Base-by-base conservation (phyloP, 75 land plant species). In the Picea sitchensis region DNA sequence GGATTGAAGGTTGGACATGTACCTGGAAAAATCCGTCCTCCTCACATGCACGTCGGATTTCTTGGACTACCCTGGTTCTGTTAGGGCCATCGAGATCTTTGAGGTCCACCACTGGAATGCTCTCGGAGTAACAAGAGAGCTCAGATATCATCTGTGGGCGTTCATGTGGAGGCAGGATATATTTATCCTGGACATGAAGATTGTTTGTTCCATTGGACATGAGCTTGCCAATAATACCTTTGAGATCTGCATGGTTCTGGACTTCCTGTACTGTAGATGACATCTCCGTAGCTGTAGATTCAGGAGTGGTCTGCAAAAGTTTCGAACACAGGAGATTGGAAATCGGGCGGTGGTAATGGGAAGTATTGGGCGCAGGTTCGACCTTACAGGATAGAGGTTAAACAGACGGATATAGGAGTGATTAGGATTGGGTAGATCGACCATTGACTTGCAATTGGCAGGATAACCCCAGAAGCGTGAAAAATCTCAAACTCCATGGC, bases 81-180 rank as follows among this genome's bases (percentile, higher is more conserved):
- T 12, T 13, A 8, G 81, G 79, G 56, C 90, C 85, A 17, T 81
- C 59, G 51, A 91, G 73, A 31, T 84, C 79, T 51, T 41, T 74
- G 44, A 92, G 79, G 71, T 92, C 91, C 11, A 92, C 81, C 38
- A 92, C 63, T 59, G 89, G 88, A 69, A 92, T 67, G 20, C 20
- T 67, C 14, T 67, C 4, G 1, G 41, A 64, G 14, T 30, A 36
- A 34, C 18, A 51, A 51, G 56, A 67, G 18, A 34, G 5, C 44
- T 67, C 71, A n/a, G 67, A 30, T 51, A 51, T 51, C 67, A 30
- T 64, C 5, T 64, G 32, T 3, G 67, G 67, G 21, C 67, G 67
- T 64, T 64, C 67, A 64, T 14, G 32, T 1, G 67, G 67, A 30
- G 67, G 67, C 26, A 64, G 31, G 67, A 64, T 31, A 30, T 64